Conservation (phyloP, 352 stramenopile genomes). For the Bremia lactucae region DNA sequence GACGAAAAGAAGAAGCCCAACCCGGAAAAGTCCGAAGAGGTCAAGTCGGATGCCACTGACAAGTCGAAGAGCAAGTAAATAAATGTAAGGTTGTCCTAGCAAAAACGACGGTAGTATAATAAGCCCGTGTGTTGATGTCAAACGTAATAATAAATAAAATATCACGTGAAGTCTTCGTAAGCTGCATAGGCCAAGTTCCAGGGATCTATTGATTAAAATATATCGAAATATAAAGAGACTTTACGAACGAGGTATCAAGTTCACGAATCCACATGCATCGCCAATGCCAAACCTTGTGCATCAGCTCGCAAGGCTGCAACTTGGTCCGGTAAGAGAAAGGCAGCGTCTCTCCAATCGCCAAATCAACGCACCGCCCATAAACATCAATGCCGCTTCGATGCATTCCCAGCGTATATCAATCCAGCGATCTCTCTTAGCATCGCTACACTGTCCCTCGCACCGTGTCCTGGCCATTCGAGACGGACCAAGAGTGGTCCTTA, state of each 20-base stretch:
- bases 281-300: slow-evolving; percentile 23
- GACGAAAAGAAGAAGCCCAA: not conserved
- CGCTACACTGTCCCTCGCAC: slow-evolving; percentile 23
- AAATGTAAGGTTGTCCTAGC: too few relatives aligned
- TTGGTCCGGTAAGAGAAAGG: slow-evolving; percentile 15
- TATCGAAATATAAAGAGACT: too few relatives aligned
- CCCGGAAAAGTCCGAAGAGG: not conserved
- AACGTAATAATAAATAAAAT: too few relatives aligned
- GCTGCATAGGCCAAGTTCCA: too few relatives aligned
- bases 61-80: not conserved
- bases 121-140: too few relatives aligned
- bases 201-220: too few relatives aligned
- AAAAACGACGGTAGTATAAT: too few relatives aligned
- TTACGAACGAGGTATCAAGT: too few relatives aligned
- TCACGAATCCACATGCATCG: too few relatives aligned
- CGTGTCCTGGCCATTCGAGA: slow-evolving; percentile 13
- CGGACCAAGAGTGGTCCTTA: slow-evolving; percentile 2
- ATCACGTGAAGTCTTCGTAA: too few relatives aligned
- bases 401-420: slow-evolving; percentile 12
- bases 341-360: slow-evolving; percentile 15
- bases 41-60: not conserved
- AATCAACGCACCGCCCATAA: not conserved
- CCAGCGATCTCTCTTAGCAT: slow-evolving; percentile 18
- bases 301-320: slow-evolving; percentile 29
- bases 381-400: slow-evolving; percentile 8